Percentiles rank a stretch among this genome's conserved stretches.
phyloP scores from a whole-genome alignment of 208 protist species.

The Leishmania gerbilli region DNA sequence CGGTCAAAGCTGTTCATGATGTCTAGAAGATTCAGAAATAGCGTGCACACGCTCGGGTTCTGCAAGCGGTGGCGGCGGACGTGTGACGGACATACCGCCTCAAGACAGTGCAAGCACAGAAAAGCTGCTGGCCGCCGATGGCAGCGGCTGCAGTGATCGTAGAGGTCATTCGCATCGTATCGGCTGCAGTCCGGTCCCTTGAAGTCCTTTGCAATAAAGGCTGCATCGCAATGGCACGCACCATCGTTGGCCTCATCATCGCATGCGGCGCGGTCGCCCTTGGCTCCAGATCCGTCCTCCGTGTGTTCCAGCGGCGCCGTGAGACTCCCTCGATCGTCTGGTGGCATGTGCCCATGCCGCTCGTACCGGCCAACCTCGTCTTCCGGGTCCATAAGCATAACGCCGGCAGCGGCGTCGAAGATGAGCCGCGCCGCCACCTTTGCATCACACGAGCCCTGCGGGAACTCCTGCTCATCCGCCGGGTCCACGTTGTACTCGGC shows the following conservation, averaged over 20 bases:
- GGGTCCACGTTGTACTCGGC: constrained; percentile 47
- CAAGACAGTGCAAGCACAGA: constrained; percentile 71
- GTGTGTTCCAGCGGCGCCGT: neutral
- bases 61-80: constrained; percentile 51
- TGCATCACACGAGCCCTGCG: constrained; percentile 35
- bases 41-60: constrained; percentile 43
- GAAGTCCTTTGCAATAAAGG: constrained; percentile 55
- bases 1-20: constrained; percentile 80
- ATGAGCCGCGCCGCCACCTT: constrained; percentile 64
- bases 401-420: constrained; percentile 46
- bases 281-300: neutral
- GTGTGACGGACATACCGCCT: constrained; percentile 72
- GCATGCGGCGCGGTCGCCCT: neutral
- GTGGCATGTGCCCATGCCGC: constrained; percentile 8
- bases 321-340: constrained; percentile 5
- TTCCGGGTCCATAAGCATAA: constrained; percentile 51
- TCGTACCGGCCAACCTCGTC: constrained; percentile 67
- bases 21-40: constrained; percentile 78
- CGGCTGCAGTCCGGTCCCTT: constrained; percentile 58
- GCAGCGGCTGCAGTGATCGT: constrained; percentile 63
- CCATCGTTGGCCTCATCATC: constrained; percentile 36
- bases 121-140: constrained; percentile 63
- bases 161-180: constrained; percentile 60
- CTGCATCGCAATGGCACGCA: constrained; percentile 45
- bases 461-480: constrained; percentile 23